Conservation (phyloP, 2,329 filamentous ascomycete species). For the Triangularia setosa region DNA sequence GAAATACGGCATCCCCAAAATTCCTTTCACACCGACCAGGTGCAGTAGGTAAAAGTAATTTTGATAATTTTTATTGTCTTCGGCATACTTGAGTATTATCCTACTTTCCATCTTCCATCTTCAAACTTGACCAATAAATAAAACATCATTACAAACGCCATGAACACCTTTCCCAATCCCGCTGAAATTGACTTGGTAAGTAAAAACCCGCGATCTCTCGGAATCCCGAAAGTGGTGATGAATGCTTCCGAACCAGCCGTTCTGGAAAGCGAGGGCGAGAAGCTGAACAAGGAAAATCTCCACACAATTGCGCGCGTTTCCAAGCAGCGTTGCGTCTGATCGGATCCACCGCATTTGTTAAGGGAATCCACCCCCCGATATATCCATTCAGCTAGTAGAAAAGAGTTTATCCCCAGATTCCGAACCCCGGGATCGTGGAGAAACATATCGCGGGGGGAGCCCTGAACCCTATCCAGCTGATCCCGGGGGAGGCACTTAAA, state of each 20-base stretch:
- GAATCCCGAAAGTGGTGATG: not conserved
- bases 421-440: not conserved
- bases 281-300: not conserved
- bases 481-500: not conserved
- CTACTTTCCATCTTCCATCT: not conserved
- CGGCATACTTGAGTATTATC: not conserved
- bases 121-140: not conserved
- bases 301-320: not conserved
- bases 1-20: not conserved
- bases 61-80: not conserved
- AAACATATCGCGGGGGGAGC: not conserved
- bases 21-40: not conserved
- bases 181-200: not conserved
- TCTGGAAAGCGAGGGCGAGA: not conserved
- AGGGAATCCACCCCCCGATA: not conserved
- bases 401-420: not conserved
- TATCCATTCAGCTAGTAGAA: not conserved
- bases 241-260: not conserved
- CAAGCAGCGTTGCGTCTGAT: not conserved
- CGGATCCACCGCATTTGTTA: not conserved
- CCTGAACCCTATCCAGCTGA: not conserved
- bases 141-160: not conserved
- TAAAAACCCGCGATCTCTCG: not conserved
- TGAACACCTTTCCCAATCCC: not conserved
- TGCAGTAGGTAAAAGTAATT: not conserved